Evolutionary conservation across 2,329 filamentous ascomycete genomes (phyloP).

Genomic region (Penicillium sp.): DNA sequence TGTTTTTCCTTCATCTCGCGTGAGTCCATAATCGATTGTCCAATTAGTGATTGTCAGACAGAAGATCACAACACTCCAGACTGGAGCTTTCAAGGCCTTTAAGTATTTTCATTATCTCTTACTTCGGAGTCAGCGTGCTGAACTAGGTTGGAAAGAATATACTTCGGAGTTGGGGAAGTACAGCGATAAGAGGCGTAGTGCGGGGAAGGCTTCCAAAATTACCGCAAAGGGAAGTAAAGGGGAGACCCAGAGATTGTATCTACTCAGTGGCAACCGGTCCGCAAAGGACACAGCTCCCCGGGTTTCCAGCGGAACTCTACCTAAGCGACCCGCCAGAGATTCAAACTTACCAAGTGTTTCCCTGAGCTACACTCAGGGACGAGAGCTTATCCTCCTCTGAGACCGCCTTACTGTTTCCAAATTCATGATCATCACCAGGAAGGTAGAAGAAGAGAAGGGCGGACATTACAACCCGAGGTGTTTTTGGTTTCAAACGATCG

Average conservation of each 20-base stretch:
- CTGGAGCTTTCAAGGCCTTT: neutral
- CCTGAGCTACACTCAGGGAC: neutral
- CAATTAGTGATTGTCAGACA: neutral
- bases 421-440: neutral
- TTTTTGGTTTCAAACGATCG: too few relatives aligned
- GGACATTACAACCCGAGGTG: too few relatives aligned
- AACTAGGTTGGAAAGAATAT: neutral
- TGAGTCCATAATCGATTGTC: neutral
- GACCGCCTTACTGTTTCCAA: neutral
- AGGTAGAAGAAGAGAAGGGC: too few relatives aligned
- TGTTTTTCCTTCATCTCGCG: neutral
- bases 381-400: neutral
- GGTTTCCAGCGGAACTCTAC: neutral
- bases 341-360: neutral
- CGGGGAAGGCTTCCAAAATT: neutral
- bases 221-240: neutral
- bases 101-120: neutral
- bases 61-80: neutral
- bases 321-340: neutral
- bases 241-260: neutral
- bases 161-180: neutral
- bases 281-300: neutral
- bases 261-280: neutral
- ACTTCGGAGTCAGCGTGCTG: neutral
- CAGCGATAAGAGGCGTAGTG: neutral